Evolutionary conservation across 2,329 filamentous ascomycete genomes (phyloP).

Genomic region (Alternaria conjuncta): DNA sequence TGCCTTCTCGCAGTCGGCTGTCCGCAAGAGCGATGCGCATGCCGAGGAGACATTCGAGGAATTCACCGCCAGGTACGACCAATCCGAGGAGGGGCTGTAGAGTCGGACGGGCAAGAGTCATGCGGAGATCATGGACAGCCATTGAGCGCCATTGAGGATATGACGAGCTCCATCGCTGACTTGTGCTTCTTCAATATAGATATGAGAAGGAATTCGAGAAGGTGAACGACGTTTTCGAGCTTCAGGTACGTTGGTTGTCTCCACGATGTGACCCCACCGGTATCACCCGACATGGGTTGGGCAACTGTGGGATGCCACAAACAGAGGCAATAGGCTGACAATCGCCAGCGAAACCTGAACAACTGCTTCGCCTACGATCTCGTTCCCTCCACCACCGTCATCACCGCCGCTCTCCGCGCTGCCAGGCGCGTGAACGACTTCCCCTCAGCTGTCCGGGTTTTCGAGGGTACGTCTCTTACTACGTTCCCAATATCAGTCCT

Average conservation of each 20-base stretch:
- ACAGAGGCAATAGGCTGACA: constrained; percentile 22
- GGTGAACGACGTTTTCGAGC: constrained; percentile 99
- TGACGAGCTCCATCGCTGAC: constrained; percentile 34
- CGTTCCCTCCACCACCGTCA: constrained; percentile 89
- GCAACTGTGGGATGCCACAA: not conserved
- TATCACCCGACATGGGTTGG: constrained; percentile 20
- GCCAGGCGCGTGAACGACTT: constrained; percentile 97
- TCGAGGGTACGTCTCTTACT: constrained; percentile 76
- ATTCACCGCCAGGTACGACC: constrained; percentile 89
- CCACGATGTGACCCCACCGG: constrained; percentile 13
- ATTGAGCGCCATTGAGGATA: constrained; percentile 36
- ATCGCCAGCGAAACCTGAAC: constrained; percentile 84
- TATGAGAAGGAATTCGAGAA: constrained; percentile 99
- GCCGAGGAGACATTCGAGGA: constrained; percentile 98
- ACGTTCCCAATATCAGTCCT: not conserved
- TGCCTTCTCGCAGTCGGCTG: constrained; percentile 60
- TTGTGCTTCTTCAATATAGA: constrained; percentile 59
- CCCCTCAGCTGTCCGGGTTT: constrained; percentile 96
- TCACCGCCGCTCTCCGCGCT: constrained; percentile 89
- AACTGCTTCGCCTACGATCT: constrained; percentile 99
- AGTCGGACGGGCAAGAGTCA: constrained; percentile 17
- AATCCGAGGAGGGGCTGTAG: constrained; percentile 26
- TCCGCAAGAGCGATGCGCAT: constrained; percentile 62
- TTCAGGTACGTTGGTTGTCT: constrained; percentile 74
- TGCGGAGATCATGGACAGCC: constrained; percentile 25